Percentiles rank a stretch among this genome's conserved stretches.
phyloP scores from a whole-genome alignment of 805 yeast species.

The Lachancea sp. region DNA sequence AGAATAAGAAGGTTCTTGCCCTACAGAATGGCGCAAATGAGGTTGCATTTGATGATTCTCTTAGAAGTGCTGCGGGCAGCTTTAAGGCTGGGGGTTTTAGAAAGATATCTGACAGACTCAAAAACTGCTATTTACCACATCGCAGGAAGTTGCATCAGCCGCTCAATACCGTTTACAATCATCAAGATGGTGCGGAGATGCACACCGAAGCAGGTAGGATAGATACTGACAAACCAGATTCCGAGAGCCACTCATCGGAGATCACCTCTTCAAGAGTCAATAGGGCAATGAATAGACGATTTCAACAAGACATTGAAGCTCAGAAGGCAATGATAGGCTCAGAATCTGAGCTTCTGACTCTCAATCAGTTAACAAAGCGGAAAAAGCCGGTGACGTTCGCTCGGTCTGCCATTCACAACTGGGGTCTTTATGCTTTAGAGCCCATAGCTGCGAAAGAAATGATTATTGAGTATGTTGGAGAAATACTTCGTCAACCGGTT shows the following conservation, averaged over 20 bases:
- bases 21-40: slow-evolving; percentile 25
- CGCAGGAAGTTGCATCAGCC: slow-evolving; percentile 63
- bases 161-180: slow-evolving; percentile 61
- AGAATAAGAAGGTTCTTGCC: slow-evolving; percentile 7
- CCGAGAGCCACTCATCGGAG: slow-evolving; percentile 21
- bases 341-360: slow-evolving; percentile 72
- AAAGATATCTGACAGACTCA: slow-evolving; percentile 66
- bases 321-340: slow-evolving; percentile 71
- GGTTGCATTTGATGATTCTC: slow-evolving; percentile 18
- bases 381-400: slow-evolving; percentile 96
- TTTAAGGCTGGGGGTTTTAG: slow-evolving; percentile 68
- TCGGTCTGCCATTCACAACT: slow-evolving; percentile 91
- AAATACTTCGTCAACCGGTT: slow-evolving; percentile 83
- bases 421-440: slow-evolving; percentile 96
- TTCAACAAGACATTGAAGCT: slow-evolving; percentile 83
- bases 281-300: slow-evolving; percentile 79
- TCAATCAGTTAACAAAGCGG: slow-evolving; percentile 82
- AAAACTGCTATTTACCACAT: slow-evolving; percentile 75
- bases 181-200: slow-evolving; percentile 41
- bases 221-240: slow-evolving; percentile 19
- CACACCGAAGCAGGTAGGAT: slow-evolving; percentile 15
- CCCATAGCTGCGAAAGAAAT: slow-evolving; percentile 94
- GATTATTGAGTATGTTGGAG: slow-evolving; percentile 98
- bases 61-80: slow-evolving; percentile 48
- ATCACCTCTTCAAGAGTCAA: slow-evolving; percentile 74